These are phyloP conservation scores for Termitomyces sp. DNA, from an alignment of 768 basidiomycete genomes.

Conservation along the genomic window DNA sequence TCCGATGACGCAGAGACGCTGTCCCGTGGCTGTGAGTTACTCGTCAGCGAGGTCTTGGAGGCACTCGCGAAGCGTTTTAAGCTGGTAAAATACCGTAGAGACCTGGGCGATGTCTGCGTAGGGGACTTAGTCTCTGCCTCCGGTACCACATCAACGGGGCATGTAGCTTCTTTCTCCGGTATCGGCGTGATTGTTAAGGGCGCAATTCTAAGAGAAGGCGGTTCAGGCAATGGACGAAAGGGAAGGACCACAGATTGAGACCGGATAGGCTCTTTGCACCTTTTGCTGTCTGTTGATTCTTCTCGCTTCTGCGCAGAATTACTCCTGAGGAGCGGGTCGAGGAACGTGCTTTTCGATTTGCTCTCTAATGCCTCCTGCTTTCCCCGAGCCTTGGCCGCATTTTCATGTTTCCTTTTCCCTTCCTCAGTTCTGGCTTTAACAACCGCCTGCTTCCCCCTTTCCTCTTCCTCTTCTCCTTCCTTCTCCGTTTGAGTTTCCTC, in stretches of 20 bases:
- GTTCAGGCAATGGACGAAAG: constrained; percentile 7
- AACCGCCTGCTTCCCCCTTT: constrained; percentile 6
- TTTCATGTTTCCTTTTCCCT: constrained; percentile 17
- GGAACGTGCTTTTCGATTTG: constrained; percentile 13
- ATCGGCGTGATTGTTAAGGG: neutral
- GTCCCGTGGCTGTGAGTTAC: constrained; percentile 40
- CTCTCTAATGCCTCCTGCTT: constrained; percentile 18
- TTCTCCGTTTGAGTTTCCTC: constrained; percentile 11
- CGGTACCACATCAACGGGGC: neutral
- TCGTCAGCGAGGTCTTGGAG: constrained; percentile 21
- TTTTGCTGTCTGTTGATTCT: constrained; percentile 1
- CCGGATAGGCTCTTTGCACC: constrained; percentile 4
- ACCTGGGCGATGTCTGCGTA: constrained; percentile 46
- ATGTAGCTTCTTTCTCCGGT: constrained; percentile 6
- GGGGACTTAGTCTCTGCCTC: constrained; percentile 5
- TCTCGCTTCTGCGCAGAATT: constrained; percentile 11
- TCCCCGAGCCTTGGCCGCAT: constrained; percentile 18
- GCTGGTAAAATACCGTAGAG: constrained; percentile 43
- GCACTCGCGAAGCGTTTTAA: constrained; percentile 43
- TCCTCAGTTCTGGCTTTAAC: constrained; percentile 19
- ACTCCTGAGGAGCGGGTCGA: constrained; percentile 9
- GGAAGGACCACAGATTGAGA: constrained; percentile 7
- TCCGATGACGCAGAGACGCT: constrained; percentile 59
- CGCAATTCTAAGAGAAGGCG: neutral
- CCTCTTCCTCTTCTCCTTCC: constrained; percentile 10